A percentile compares a stretch with the other conserved stretches of the same genome.
Conservation (phyloP, 805 yeast genomes). For the Candida gorgasii region DNA sequence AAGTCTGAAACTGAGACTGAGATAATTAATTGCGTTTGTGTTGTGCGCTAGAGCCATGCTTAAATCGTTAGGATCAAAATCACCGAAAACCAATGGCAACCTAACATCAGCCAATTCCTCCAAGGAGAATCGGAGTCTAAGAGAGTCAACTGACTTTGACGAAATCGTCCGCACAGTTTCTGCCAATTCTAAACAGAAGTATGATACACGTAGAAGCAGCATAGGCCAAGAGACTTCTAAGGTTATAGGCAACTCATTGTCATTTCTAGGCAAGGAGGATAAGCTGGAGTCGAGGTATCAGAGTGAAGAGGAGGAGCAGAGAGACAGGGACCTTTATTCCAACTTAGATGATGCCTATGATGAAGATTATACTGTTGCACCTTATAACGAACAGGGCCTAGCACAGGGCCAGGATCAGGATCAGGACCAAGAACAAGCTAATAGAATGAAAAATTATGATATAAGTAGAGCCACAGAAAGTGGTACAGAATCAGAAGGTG, state of each 20-base stretch:
- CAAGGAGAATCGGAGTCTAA: constrained; percentile 3
- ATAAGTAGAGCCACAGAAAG: background rate
- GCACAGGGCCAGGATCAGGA: too few relatives aligned
- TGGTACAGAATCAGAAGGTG: background rate
- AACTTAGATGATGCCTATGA: background rate
- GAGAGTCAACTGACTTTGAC: constrained; percentile 18
- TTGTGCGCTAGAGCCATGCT: background rate
- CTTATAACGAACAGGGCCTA: too few relatives aligned
- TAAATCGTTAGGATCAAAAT: constrained; percentile 3
- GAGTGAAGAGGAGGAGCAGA: constrained; percentile 30
- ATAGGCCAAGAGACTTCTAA: background rate
- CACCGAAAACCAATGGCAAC: background rate
- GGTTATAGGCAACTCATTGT: constrained; percentile 27
- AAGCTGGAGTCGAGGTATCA: constrained; percentile 33
- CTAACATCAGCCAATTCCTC: constrained; percentile 1
- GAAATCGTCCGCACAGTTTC: constrained; percentile 18
- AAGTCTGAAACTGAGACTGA: too few relatives aligned
- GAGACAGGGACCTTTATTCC: constrained; percentile 13
- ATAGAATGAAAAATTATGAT: background rate
- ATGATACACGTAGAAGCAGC: background rate
- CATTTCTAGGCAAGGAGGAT: constrained; percentile 32
- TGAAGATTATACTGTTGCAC: constrained; percentile 3
- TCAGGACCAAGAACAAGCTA: too few relatives aligned
- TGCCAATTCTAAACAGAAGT: background rate
- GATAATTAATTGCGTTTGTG: too few relatives aligned